These are phyloP conservation scores for Ceratobasidium sp. DNA, from an alignment of 1,284 basidiomycete genomes.

Conservation along the genomic window DNA sequence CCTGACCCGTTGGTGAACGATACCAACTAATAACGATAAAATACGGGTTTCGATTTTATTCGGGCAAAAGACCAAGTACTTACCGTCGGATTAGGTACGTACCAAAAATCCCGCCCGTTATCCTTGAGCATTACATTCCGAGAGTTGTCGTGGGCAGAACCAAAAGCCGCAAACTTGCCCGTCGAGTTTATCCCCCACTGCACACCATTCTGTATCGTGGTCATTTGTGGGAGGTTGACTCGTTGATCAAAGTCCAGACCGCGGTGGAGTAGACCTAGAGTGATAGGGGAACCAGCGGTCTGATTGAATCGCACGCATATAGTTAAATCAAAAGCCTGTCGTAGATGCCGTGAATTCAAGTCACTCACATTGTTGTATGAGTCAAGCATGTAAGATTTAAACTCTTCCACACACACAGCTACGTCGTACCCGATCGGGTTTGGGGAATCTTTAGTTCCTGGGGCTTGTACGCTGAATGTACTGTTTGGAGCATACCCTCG, in stretches of 20 bases:
- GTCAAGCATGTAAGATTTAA: conserved; percentile 31
- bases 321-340: neutral
- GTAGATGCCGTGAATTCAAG: too few species aligned
- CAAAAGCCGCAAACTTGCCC: conserved; percentile 42
- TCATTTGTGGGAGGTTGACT: conserved; percentile 13
- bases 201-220: conserved; percentile 8
- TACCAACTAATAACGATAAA: conserved; percentile 13
- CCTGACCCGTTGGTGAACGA: conserved; percentile 43
- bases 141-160: conserved; percentile 33
- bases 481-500: conserved; percentile 33
- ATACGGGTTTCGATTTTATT: neutral
- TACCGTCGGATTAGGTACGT: conserved; percentile 42
- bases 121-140: conserved; percentile 39
- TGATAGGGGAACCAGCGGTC: conserved; percentile 32
- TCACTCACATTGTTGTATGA: conserved; percentile 36
- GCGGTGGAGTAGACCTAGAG: conserved; percentile 17
- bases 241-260: conserved; percentile 28
- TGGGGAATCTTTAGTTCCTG: conserved; percentile 1
- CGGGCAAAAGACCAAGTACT: neutral
- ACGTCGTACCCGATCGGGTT: conserved; percentile 39
- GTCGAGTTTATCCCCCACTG: conserved; percentile 37
- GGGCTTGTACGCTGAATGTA: conserved; percentile 19
- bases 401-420: conserved; percentile 32
- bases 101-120: conserved; percentile 36
- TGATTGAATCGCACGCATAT: neutral